Conservation (phyloP, 176 grass and related monocot genomes). For the Oryza meyeriana region DNA sequence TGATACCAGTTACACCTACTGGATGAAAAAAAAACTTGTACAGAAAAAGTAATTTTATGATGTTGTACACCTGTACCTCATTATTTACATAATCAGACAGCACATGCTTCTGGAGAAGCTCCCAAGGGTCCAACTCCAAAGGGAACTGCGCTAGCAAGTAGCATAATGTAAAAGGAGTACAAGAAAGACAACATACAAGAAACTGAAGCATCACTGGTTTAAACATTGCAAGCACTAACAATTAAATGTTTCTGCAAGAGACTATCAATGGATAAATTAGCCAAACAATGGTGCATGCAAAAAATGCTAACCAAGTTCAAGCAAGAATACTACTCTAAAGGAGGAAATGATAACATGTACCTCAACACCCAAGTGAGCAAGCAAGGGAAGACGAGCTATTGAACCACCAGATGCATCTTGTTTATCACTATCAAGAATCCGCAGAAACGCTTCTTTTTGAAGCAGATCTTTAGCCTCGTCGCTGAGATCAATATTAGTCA, state of each 20-base stretch:
- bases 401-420: constrained; percentile 63
- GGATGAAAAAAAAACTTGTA: neutral
- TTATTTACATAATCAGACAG: constrained; percentile 84
- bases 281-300: neutral
- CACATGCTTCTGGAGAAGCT: constrained; percentile 74
- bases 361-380: constrained; percentile 90
- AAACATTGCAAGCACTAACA: constrained; percentile 12
- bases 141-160: constrained; percentile 70
- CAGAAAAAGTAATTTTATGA: constrained; percentile 23
- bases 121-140: constrained; percentile 86
- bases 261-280: neutral
- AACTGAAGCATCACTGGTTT: constrained; percentile 19
- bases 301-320: constrained; percentile 25
- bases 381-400: constrained; percentile 59
- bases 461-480: constrained; percentile 86
- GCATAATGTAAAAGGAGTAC: constrained; percentile 24
- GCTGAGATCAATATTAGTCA: constrained; percentile 68
- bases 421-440: constrained; percentile 74
- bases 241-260: neutral
- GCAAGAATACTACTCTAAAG: constrained; percentile 13
- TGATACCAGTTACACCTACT: constrained; percentile 13
- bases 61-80: constrained; percentile 53
- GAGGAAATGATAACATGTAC: constrained; percentile 44
- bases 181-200: neutral
- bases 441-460: constrained; percentile 78